These are phyloP conservation scores for Hymenotorrendiella dingleyae DNA, from an alignment of 2,329 filamentous ascomycete species.

Conservation along the genomic window DNA sequence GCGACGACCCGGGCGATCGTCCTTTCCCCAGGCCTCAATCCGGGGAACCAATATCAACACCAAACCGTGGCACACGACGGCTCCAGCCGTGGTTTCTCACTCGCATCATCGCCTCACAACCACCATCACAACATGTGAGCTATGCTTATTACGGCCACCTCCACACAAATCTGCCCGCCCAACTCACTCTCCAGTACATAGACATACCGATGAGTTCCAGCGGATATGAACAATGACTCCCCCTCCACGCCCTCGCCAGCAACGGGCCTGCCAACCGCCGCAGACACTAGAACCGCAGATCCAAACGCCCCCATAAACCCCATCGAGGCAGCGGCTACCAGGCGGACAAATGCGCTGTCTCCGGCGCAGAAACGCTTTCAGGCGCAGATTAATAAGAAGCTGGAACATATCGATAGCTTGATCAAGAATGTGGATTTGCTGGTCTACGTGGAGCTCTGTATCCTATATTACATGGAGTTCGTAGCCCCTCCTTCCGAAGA, in stretches of 20 bases:
- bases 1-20: too few relatives aligned
- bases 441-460: slow-evolving; percentile 58
- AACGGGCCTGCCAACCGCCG: slow-evolving; percentile 20
- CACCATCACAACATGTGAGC: slow-evolving; percentile 19
- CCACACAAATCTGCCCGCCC: slow-evolving; percentile 5
- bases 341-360: slow-evolving; percentile 12
- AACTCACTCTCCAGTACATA: too few relatives aligned
- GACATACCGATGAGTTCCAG: slow-evolving; percentile 27
- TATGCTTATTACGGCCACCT: slow-evolving; percentile 7
- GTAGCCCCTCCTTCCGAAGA: slow-evolving; percentile 18
- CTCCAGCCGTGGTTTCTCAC: too few relatives aligned
- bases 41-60: too few relatives aligned
- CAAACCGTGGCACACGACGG: too few relatives aligned
- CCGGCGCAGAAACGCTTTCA: slow-evolving; percentile 28
- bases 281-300: slow-evolving; percentile 9
- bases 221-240: slow-evolving; percentile 48
- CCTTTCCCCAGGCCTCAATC: too few relatives aligned
- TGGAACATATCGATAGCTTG: slow-evolving; percentile 52
- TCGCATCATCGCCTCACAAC: not conserved
- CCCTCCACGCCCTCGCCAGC: slow-evolving; percentile 37
- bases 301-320: not conserved
- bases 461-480: slow-evolving; percentile 67
- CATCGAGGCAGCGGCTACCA: not conserved
- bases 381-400: slow-evolving; percentile 45
- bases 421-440: slow-evolving; percentile 56